Evolutionary conservation across 225 moss, liverwort and hornwort genomes (phyloP).

Genomic region (Physcomitrium patens): DNA sequence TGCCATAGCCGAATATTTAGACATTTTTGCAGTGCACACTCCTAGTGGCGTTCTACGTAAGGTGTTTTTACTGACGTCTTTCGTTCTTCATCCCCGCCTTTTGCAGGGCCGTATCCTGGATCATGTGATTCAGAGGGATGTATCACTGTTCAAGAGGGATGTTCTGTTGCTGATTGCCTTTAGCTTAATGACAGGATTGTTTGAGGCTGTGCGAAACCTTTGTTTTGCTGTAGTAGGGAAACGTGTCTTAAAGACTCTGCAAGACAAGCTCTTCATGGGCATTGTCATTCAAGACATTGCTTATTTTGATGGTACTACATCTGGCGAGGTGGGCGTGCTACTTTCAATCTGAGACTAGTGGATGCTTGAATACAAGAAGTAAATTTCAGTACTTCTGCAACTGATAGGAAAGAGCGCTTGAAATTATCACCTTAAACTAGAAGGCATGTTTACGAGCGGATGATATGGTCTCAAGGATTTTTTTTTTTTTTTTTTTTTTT

Average conservation of each 20-base stretch:
- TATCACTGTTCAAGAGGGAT: constrained; percentile 69
- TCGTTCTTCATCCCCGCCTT: constrained; percentile 12
- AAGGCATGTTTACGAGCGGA: not conserved
- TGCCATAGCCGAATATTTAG: constrained; percentile 1
- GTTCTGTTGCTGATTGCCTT: constrained; percentile 84
- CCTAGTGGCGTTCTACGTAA: too few relatives aligned
- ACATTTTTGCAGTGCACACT: constrained; percentile 11
- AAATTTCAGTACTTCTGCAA: constrained; percentile 53
- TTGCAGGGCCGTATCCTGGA: constrained; percentile 94
- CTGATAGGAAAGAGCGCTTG: constrained; percentile 14
- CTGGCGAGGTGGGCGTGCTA: constrained; percentile 88
- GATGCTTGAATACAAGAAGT: constrained; percentile 64
- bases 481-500: too few relatives aligned
- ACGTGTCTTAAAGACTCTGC: constrained; percentile 93
- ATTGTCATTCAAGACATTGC: constrained; percentile 96
- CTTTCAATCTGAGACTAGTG: constrained; percentile 58
- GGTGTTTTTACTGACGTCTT: not conserved
- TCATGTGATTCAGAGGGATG: constrained; percentile 83
- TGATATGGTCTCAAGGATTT: not conserved
- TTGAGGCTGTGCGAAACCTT: constrained; percentile 91
- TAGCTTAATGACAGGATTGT: constrained; percentile 84
- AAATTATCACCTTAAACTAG: not conserved
- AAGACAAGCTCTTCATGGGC: constrained; percentile 94
- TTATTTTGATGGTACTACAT: constrained; percentile 98
- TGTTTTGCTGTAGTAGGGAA: constrained; percentile 99